Evolutionary conservation across 331 rosid species (phyloP), one percentile per base, ranked within the genome.

Genomic region (Arachis monticola): DNA sequence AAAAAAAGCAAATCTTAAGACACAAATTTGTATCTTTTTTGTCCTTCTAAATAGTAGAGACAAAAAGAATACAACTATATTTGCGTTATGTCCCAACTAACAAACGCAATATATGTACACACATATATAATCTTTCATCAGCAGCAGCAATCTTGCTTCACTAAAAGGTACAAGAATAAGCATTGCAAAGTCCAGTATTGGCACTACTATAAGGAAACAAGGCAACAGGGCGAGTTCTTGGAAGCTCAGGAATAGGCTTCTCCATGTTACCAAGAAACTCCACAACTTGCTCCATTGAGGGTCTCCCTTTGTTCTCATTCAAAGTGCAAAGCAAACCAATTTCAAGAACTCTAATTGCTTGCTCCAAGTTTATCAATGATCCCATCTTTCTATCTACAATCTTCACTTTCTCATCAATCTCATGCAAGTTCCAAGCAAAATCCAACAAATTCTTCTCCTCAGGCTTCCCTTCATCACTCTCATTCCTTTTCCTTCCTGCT

Each of bases 311-410:
- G 72, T 56, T 77, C 88, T 79, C 97, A 73, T 89, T 91, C 3
- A 89, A 55, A 2, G 97, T 91, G 61, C 94, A 91, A 60, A 91
- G 92, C 85, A 91, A 78, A 11, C 94, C 97, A 55, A 87, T 85
- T 62, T 91, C 94, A 30, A 85, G 11, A 5, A 83, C 88, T 2
- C 85, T 81, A 63, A 81, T 76, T 8, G 91, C 97, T 62, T 91
- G 97, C 72, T 89, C 89, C 81, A 80, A 35, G 76, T 89, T 87
- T 64, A 87, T 80, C 80, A 86, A 51, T 10, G 86, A 65, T 3
- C 95, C 97, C 92, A 91, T 87, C 40, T 92, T 85, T 69, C 79
- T 80, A 50, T 91, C 97, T 64, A 91, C 80, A 4, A 87, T 52
- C 84, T 67, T 85, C 73, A 58, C 82, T 61, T 81, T 82, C 82